Evolutionary conservation across 2,329 filamentous ascomycete genomes (phyloP).

Genomic region (Dryadomyces quercivorus): DNA sequence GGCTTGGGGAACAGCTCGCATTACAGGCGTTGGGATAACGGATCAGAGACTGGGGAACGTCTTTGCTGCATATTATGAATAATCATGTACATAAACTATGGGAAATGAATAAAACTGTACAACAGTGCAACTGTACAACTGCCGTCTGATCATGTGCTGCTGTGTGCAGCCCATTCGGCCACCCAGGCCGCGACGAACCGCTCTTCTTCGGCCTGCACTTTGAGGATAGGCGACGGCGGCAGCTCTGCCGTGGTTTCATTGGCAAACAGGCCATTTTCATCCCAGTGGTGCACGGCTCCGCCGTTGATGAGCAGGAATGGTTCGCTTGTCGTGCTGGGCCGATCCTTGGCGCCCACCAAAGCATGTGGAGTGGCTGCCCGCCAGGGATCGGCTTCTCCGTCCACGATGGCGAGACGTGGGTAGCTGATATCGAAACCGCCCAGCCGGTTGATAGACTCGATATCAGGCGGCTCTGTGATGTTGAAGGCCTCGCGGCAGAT

Average conservation of each 20-base stretch:
- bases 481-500: constrained; percentile 60
- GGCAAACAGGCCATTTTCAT: constrained; percentile 54
- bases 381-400: constrained; percentile 74
- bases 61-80: background rate
- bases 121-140: background rate
- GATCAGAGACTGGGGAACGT: background rate
- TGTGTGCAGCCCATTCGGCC: constrained; percentile 5
- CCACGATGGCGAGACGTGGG: constrained; percentile 63
- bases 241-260: constrained; percentile 38
- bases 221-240: constrained; percentile 8
- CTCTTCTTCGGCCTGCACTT: constrained; percentile 11
- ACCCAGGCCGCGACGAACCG: constrained; percentile 13
- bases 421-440: constrained; percentile 64
- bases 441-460: constrained; percentile 60
- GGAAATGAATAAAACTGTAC: background rate
- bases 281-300: constrained; percentile 69
- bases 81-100: too few relatives aligned
- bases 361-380: constrained; percentile 60
- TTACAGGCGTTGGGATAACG: too few relatives aligned
- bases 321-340: constrained; percentile 49
- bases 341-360: constrained; percentile 41
- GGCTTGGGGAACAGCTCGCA: too few relatives aligned
- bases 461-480: constrained; percentile 49
- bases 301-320: constrained; percentile 61
- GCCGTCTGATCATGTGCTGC: background rate